These are phyloP conservation scores for Rhodocollybia butyracea DNA, from an alignment of 768 basidiomycete genomes.

Conservation along the genomic window DNA sequence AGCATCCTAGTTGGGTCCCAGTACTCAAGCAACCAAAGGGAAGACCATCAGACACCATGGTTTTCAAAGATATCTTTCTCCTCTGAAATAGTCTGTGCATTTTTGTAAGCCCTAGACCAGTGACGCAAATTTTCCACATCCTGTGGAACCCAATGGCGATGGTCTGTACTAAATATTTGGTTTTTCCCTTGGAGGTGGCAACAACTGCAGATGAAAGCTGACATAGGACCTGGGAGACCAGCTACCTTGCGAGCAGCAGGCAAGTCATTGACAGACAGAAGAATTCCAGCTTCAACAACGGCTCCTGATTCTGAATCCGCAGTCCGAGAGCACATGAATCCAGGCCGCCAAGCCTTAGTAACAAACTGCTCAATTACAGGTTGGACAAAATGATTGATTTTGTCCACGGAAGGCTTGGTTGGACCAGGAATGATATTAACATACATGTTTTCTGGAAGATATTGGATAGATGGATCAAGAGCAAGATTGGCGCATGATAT, in stretches of 20 bases:
- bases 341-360: constrained; percentile 24
- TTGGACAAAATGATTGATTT: constrained; percentile 32
- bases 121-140: constrained; percentile 14
- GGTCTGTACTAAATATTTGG: constrained; percentile 27
- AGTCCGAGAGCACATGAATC: constrained; percentile 20
- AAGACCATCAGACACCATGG: constrained; percentile 26
- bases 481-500: constrained; percentile 20
- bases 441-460: constrained; percentile 33
- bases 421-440: constrained; percentile 36
- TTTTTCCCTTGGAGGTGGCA: constrained; percentile 17
- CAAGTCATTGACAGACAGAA: constrained; percentile 28
- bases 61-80: constrained; percentile 16
- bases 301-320: constrained; percentile 6
- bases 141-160: constrained; percentile 18
- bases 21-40: constrained; percentile 33
- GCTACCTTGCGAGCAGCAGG: constrained; percentile 24
- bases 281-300: constrained; percentile 13
- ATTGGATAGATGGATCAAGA: not conserved
- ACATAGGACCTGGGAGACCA: constrained; percentile 16
- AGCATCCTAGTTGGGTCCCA: constrained; percentile 30
- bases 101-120: constrained; percentile 17
- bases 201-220: constrained; percentile 25
- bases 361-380: constrained; percentile 33
- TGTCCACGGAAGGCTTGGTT: constrained; percentile 21
- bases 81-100: constrained; percentile 13